phyloP scores from a whole-genome alignment of 345 rosid genomes.

The Jatropha curcas region DNA sequence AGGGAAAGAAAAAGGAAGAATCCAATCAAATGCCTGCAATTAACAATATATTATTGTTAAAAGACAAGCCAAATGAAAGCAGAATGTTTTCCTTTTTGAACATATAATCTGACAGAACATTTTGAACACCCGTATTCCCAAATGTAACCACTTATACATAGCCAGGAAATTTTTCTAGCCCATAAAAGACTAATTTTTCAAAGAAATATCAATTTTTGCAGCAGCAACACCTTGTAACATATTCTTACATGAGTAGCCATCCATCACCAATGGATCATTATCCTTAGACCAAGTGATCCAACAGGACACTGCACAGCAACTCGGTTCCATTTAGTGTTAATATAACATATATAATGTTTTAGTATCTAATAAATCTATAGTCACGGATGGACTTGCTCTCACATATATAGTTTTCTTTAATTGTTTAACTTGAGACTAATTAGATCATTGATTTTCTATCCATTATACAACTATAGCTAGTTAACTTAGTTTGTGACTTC shows the following conservation, averaged over 20 bases:
- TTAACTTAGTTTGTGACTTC: too few species aligned
- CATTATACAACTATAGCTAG: too few species aligned
- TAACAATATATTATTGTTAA: not conserved
- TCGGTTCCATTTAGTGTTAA: not conserved
- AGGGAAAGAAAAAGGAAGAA: slow-evolving; percentile 89
- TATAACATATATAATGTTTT: not conserved
- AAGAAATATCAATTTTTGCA: not conserved
- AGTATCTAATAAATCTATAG: not conserved
- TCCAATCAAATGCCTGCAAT: slow-evolving; percentile 95
- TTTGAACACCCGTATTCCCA: not conserved
- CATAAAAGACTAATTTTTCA: not conserved
- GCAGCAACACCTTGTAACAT: not conserved
- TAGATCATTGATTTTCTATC: too few species aligned
- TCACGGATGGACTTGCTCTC: too few species aligned
- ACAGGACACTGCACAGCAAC: not conserved
- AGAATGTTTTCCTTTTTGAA: slow-evolving; percentile 5
- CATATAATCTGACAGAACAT: not conserved
- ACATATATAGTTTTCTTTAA: too few species aligned
- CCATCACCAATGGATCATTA: not conserved
- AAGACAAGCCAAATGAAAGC: not conserved
- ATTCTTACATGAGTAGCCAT: not conserved
- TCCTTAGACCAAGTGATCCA: not conserved
- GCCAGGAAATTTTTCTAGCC: not conserved
- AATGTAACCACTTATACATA: not conserved
- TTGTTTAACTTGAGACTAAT: too few species aligned